Conservation (phyloP, 805 yeast species). For the Ogataea pini region DNA sequence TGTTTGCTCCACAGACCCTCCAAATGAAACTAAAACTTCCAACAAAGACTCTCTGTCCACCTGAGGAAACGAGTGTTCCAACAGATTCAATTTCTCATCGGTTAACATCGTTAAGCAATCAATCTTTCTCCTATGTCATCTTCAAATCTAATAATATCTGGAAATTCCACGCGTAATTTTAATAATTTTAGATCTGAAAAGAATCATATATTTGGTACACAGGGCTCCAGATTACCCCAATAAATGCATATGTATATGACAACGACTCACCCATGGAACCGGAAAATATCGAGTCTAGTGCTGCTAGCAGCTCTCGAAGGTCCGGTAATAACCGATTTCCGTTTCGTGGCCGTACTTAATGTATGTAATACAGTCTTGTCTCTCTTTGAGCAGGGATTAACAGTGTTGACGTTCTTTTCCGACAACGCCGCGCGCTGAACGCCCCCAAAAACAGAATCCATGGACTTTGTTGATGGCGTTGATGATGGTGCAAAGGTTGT, state of each 20-base stretch:
- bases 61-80: constrained; percentile 43
- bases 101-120: constrained; percentile 30
- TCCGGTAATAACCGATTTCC: neutral
- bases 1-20: constrained; percentile 50
- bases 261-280: constrained; percentile 6
- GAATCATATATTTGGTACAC: neutral
- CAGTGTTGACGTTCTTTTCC: constrained; percentile 3
- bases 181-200: neutral
- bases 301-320: neutral
- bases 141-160: too few species aligned
- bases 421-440: neutral
- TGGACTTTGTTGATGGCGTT: neutral
- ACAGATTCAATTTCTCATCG: constrained; percentile 39
- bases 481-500: neutral
- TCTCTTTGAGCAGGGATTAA: neutral
- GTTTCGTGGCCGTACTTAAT: neutral
- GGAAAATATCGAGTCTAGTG: constrained; percentile 4
- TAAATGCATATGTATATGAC: constrained; percentile 3
- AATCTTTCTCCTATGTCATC: too few species aligned
- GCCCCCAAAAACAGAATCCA: neutral
- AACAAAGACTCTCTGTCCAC: constrained; percentile 43
- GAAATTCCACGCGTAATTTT: too few species aligned
- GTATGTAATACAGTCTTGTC: constrained; percentile 1
- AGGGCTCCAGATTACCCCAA: neutral
- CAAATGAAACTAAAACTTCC: constrained; percentile 55